These are phyloP conservation scores for Sanguinoderma infundibulare DNA, from an alignment of 1,284 basidiomycete species.

Conservation along the genomic window DNA sequence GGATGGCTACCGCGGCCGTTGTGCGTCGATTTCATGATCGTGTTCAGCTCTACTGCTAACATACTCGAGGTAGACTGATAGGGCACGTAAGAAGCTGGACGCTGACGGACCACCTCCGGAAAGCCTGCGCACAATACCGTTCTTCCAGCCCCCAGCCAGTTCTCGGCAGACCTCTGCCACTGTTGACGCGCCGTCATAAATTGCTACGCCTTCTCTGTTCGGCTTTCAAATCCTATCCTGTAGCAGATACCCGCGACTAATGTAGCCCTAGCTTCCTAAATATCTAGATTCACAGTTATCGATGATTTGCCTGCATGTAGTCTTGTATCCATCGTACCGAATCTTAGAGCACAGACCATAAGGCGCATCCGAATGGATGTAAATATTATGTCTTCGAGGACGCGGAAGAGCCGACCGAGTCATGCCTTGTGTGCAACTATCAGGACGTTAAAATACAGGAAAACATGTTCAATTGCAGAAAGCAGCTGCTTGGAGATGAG, in stretches of 20 bases:
- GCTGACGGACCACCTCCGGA: slow-evolving; percentile 60
- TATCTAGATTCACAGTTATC: not conserved
- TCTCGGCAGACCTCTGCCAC: not conserved
- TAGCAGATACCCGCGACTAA: not conserved
- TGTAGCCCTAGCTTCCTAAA: not conserved
- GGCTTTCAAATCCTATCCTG: not conserved
- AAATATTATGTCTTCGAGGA: no score
- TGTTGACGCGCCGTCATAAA: not conserved
- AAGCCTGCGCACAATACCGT: slow-evolving; percentile 69
- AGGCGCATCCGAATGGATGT: no score
- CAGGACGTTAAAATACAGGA: no score
- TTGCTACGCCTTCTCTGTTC: not conserved
- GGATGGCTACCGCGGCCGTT: slow-evolving; percentile 67
- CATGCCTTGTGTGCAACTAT: no score
- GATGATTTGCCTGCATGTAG: no score
- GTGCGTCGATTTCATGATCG: slow-evolving; percentile 50
- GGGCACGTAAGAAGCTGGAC: slow-evolving; percentile 63
- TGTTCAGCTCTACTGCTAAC: not conserved
- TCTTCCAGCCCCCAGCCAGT: slow-evolving; percentile 45
- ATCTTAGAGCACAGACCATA: no score
- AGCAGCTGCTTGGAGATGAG: not conserved
- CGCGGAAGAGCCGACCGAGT: no score
- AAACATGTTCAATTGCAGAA: no score
- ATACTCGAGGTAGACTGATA: slow-evolving; percentile 55
- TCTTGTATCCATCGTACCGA: no score